A percentile compares a stretch with the other conserved stretches of the same genome.
These are phyloP conservation scores for Amaranthus tricolor DNA, from an alignment of 179 eudicot genomes.

Conservation along the genomic window DNA sequence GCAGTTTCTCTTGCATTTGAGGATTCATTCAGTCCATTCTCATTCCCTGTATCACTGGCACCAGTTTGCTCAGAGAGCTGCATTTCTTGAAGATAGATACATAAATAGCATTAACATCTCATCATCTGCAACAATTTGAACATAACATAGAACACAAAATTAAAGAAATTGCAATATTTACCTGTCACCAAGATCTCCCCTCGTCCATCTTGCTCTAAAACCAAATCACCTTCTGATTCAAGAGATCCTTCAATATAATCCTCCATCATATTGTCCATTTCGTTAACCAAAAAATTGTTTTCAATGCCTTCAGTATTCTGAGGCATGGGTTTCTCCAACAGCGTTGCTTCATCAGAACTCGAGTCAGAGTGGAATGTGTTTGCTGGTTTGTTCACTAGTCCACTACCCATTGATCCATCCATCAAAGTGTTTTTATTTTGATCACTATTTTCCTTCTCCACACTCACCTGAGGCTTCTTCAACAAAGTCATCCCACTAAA, in stretches of 20 bases:
- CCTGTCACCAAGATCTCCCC: constrained; percentile 41
- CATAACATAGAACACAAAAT: constrained; percentile 6
- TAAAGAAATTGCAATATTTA: constrained; percentile 27
- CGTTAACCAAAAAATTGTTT: constrained; percentile 20
- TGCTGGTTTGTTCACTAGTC: constrained; percentile 18
- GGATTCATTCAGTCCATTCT: constrained; percentile 23
- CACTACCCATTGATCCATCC: constrained; percentile 17
- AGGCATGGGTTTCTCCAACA: constrained; percentile 38
- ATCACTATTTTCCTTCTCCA: constrained; percentile 24
- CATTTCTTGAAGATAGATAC: constrained; percentile 50
- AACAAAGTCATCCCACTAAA: constrained; percentile 65
- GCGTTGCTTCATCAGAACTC: constrained; percentile 21
- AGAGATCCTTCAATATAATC: constrained; percentile 25
- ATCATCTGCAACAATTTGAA: constrained; percentile 13
- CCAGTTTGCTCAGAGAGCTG: constrained; percentile 46
- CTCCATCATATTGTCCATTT: constrained; percentile 17
- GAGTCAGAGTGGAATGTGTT: constrained; percentile 9
- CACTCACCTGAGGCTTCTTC: constrained; percentile 38
- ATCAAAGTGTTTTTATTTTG: constrained; percentile 22
- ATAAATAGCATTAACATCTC: constrained; percentile 21
- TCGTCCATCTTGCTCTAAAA: constrained; percentile 25
- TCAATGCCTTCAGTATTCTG: constrained; percentile 27
- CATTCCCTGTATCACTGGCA: constrained; percentile 27
- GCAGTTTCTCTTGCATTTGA: constrained; percentile 20
- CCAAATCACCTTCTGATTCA: constrained; percentile 23